Conservation (phyloP, 768 basidiomycete genomes). For the Kwoniella shandongensis region DNA sequence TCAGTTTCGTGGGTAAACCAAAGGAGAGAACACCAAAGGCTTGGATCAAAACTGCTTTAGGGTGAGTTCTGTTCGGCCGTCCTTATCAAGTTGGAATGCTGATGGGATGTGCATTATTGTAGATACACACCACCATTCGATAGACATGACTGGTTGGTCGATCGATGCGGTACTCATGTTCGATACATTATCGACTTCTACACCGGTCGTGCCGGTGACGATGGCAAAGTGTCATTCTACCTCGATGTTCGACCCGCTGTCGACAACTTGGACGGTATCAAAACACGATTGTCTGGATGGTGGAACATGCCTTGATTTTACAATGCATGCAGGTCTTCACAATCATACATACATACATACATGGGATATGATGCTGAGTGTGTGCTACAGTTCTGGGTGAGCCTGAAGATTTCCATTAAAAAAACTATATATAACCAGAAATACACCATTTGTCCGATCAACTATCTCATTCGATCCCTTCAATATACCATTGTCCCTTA, state of each 20-base stretch:
- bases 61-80: slow-evolving; percentile 60
- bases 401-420: too few species aligned
- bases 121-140: slow-evolving; percentile 96
- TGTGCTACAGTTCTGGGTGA: too few species aligned
- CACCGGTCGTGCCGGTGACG: slow-evolving; percentile 62
- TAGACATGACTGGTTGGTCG: slow-evolving; percentile 93
- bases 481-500: slow-evolving; percentile 13
- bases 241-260: slow-evolving; percentile 92
- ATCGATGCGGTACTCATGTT: slow-evolving; percentile 82
- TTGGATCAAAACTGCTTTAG: slow-evolving; percentile 74
- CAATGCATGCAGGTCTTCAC: too few species aligned
- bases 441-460: too few species aligned
- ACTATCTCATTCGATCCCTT: slow-evolving; percentile 1
- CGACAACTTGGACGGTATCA: slow-evolving; percentile 89
- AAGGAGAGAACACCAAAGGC: slow-evolving; percentile 77
- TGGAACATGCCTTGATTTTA: slow-evolving; percentile 54
- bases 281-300: slow-evolving; percentile 70
- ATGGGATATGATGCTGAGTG: too few species aligned
- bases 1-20: slow-evolving; percentile 79
- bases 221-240: slow-evolving; percentile 69
- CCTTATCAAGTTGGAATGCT: background rate
- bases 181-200: slow-evolving; percentile 99
- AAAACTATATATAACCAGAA: too few species aligned
- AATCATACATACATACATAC: too few species aligned
- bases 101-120: background rate